Evolutionary conservation across 2,329 filamentous ascomycete genomes (phyloP), one percentile per base, ranked within the genome.

Genomic region (Myriosclerotinia duriaeana): DNA sequence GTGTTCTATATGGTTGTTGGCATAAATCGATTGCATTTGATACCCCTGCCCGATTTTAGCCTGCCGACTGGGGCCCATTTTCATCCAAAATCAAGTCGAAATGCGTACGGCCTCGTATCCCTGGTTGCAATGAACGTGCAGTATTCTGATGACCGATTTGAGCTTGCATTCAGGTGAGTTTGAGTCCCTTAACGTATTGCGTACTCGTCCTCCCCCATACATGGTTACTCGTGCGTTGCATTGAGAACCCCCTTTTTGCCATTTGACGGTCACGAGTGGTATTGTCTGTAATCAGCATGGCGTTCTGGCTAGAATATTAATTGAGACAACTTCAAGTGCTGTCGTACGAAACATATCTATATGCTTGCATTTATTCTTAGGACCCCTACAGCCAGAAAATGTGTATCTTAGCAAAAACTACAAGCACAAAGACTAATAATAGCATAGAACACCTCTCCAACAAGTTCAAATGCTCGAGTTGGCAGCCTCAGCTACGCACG

Each of bases 1-100:
- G 84, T 89, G 34, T 90, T 85, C 76, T 90, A 90, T 74, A 81
- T 91, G 69, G 88, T 85, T 8, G 82, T 91, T 74, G 89, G 89
- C 26, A 82, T 88, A 42, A 87, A 90, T 78, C 89, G 88, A 74
- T 78, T 91, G 44, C 88, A 91, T 77, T 73, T 91, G 59, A 82
- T 91, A 55, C 87, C 87, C n/a, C 74, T 89, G 42, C 83, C 86
- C 53, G 89, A 87, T 71, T 78, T 82, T 26, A 80, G 79, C 42
- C 82, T 81, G 71, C 81, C 69, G 78, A 81, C 36, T 84, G 85
- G 69, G 15, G 69, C 69, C 26, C 62, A 74, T 8, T 61, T 71
- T 20, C 84, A 56, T 76, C 83, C 71, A 79, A 83, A 68, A 79
- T 83, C 68, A 50, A 73, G 72, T 36, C 72, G 74, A 52, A 80